Evolutionary conservation across 306 rosid genomes (phyloP).

Genomic region (Sechiopsis laciniata): DNA sequence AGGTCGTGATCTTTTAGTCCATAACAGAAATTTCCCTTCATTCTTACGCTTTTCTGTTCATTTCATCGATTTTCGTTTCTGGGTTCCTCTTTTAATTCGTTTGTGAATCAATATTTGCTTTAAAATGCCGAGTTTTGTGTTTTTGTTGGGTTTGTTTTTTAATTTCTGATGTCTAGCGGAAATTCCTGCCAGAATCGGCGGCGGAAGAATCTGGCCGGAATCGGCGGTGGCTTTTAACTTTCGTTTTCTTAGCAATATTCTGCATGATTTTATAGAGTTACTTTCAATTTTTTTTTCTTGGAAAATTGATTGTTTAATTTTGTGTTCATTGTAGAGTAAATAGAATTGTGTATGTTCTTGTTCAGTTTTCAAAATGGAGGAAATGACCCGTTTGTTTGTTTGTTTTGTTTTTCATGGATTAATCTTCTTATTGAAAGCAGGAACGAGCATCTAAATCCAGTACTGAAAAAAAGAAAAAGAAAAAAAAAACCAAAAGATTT

Average conservation of each 20-base stretch:
- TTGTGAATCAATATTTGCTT: neutral
- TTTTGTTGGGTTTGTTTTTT: too few relatives aligned
- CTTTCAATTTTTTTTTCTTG: neutral
- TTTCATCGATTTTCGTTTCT: neutral
- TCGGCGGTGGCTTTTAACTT: slow-evolving; percentile 2
- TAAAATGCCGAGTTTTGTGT: neutral
- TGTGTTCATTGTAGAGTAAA: neutral
- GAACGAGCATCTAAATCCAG: slow-evolving; percentile 14
- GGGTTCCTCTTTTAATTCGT: neutral
- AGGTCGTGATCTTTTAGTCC: slow-evolving; percentile 9
- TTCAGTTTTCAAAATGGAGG: too few relatives aligned
- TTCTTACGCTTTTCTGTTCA: neutral
- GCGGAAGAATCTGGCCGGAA: slow-evolving; percentile 20
- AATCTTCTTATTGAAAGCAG: slow-evolving; percentile 11
- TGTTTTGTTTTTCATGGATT: too few relatives aligned
- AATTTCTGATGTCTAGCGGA: too few relatives aligned
- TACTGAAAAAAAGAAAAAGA: neutral
- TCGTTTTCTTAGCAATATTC: too few relatives aligned
- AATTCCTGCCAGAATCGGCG: slow-evolving; percentile 16
- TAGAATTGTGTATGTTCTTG: too few relatives aligned
- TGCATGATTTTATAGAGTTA: neutral
- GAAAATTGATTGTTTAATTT: neutral
- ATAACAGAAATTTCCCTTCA: neutral
- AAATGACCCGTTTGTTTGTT: too few relatives aligned
- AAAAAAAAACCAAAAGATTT: neutral